These are phyloP conservation scores for Crithidia acanthocephali DNA, from an alignment of 208 protist genomes.

Conservation along the genomic window DNA sequence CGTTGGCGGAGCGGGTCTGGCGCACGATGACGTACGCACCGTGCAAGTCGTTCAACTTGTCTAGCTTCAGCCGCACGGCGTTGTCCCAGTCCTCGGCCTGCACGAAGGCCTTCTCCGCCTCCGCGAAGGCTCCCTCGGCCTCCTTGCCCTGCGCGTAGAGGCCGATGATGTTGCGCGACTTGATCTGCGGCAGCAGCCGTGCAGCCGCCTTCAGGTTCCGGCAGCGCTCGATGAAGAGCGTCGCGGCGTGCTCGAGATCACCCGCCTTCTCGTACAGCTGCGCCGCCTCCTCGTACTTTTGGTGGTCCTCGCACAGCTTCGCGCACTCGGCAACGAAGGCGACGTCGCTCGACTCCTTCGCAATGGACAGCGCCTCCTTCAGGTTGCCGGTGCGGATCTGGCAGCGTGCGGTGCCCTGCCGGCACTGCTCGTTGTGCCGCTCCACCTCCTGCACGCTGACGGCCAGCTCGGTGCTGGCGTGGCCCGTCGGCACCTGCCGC, in stretches of 20 bases:
- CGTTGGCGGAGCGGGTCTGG: slow-evolving; percentile 90
- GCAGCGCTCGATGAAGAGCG: slow-evolving; percentile 94
- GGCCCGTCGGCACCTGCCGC: slow-evolving; percentile 68
- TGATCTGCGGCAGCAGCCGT: slow-evolving; percentile 87
- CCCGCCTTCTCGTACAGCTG: slow-evolving; percentile 94
- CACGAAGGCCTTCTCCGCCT: slow-evolving; percentile 94
- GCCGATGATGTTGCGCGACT: slow-evolving; percentile 94
- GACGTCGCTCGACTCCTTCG: slow-evolving; percentile 67
- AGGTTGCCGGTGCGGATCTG: slow-evolving; percentile 90
- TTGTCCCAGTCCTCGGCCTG: slow-evolving; percentile 96
- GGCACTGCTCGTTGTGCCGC: slow-evolving; percentile 84
- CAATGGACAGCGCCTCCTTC: slow-evolving; percentile 81
- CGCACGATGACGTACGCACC: slow-evolving; percentile 96
- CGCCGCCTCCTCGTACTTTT: slow-evolving; percentile 95
- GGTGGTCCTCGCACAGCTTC: slow-evolving; percentile 91
- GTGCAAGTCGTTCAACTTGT: slow-evolving; percentile 93
- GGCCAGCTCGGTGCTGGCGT: slow-evolving; percentile 80
- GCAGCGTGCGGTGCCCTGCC: slow-evolving; percentile 88
- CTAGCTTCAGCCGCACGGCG: slow-evolving; percentile 95
- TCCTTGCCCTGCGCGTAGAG: slow-evolving; percentile 93
- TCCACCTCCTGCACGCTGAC: slow-evolving; percentile 71
- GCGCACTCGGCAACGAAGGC: slow-evolving; percentile 93
- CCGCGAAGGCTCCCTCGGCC: slow-evolving; percentile 87
- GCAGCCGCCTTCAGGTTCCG: slow-evolving; percentile 92
- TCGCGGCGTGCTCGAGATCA: slow-evolving; percentile 91